phyloP scores from a whole-genome alignment of 192 early-diverging fungal genomes.

The Cetraspora pellucida region DNA sequence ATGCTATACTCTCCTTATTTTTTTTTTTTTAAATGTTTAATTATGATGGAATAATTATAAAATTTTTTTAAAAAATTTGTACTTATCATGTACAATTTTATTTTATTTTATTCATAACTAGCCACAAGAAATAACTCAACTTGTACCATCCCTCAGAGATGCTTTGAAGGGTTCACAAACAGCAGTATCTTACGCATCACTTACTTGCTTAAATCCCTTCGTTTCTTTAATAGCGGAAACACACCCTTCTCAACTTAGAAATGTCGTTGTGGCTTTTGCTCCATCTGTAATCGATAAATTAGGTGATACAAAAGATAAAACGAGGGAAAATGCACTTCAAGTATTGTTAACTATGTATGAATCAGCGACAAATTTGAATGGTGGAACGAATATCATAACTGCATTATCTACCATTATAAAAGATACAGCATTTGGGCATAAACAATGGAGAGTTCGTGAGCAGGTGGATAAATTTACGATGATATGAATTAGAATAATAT shows the following conservation, averaged over 20 bases:
- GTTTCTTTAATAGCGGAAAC: slow-evolving; percentile 6
- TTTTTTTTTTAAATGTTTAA: neutral
- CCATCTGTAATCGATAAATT: slow-evolving; percentile 21
- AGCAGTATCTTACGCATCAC: slow-evolving; percentile 14
- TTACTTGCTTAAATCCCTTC: neutral
- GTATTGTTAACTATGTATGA: slow-evolving; percentile 22
- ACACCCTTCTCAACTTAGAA: slow-evolving; percentile 6
- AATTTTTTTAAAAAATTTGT: neutral
- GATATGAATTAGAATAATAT: neutral
- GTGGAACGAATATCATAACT: neutral
- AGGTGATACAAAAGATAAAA: slow-evolving; percentile 23
- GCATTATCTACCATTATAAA: slow-evolving; percentile 13
- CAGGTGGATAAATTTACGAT: neutral
- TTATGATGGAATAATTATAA: neutral
- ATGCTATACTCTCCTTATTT: neutral
- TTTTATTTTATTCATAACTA: neutral
- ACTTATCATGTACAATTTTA: neutral
- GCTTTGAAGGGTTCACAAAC: slow-evolving; percentile 15
- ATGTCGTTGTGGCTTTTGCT: slow-evolving; percentile 4
- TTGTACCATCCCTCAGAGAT: slow-evolving; percentile 3
- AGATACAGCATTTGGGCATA: slow-evolving; percentile 25
- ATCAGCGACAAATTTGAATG: neutral
- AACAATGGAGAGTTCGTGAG: slow-evolving; percentile 30
- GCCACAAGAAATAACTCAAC: slow-evolving; percentile 28
- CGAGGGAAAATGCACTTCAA: slow-evolving; percentile 6